Evolutionary conservation across 352 stramenopile genomes (phyloP), one percentile per base, ranked within the genome.

Genomic region (Phytophthora lateralis): DNA sequence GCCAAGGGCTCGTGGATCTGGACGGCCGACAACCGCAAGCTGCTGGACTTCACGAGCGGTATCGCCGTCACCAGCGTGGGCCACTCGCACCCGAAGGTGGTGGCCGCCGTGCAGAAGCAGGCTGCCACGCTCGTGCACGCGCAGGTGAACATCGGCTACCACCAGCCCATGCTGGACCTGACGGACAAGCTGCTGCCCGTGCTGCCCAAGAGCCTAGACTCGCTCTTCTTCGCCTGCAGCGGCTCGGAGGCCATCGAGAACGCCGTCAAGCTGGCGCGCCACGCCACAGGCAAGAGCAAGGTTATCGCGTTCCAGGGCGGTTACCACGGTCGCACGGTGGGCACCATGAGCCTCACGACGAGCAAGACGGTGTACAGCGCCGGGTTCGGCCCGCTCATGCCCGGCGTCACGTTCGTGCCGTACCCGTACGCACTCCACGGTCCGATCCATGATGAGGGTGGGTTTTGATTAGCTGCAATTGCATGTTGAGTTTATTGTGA

Each of bases 231-330:
- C 66, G 89, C 91, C 26, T 96, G 84, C 62, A 89, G 84, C 54
- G 93, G 92, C 21, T 95, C 92, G n/a, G 94, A 98, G 66, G 92
- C 90, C 6, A 76, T 98, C 4, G 94, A 98, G 70, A 97, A 97
- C 54, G 85, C 92, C 2, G 81, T 98, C 70, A 98, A 98, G 69
- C 77, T 98, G 35, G 94, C 92, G 17, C 88, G 91, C 30, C 88
- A 97, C 45, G 84, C 88, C 6, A 98, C 92, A 6, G 76, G 85
- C 20, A 97, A 97, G 76, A 78, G 63, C 41, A 92, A 91, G 52
- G 74, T 98, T 45, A 96, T 98, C 43, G 89, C 95, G 15, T 97
- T 98, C 66, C 85, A 96, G 66, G 91, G 93, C 27, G 88, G 89
- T 5, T 98, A 97, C 78, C 94, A 98, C 73, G 94, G 93, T 24